Conservation (phyloP, 495 filamentous ascomycete species). For the Lophiotrema nucula region DNA sequence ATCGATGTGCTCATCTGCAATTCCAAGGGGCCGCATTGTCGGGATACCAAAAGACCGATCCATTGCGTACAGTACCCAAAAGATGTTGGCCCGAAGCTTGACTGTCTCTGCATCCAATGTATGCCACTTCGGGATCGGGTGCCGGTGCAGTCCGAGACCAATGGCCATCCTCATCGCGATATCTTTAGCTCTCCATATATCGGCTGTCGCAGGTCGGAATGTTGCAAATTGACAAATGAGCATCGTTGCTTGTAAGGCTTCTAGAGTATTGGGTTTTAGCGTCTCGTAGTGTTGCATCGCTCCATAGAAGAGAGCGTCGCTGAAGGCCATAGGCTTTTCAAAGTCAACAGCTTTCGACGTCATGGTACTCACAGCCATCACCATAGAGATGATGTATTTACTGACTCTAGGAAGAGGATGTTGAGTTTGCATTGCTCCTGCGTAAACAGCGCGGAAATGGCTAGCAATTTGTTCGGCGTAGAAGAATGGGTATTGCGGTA, state of each 20-base stretch:
- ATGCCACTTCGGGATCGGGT: not conserved
- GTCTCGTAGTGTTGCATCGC: not conserved
- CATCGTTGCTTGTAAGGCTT: not conserved
- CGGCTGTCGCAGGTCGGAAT: not conserved
- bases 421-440: not conserved
- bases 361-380: slow-evolving; percentile 1
- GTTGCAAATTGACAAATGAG: not conserved
- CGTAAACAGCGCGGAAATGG: not conserved
- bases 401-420: not conserved
- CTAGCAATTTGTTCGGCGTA: not conserved
- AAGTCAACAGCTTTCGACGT: not conserved
- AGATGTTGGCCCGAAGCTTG: not conserved
- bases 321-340: not conserved
- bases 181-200: not conserved
- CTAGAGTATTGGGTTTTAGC: not conserved
- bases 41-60: not conserved
- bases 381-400: not conserved
- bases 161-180: not conserved
- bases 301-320: not conserved
- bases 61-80: not conserved
- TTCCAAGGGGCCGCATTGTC: not conserved
- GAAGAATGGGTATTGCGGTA: not conserved
- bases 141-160: not conserved
- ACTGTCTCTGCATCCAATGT: not conserved
- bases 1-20: not conserved